A percentile compares a stretch with the other conserved stretches of the same genome.
Conservation (phyloP, 148 eudicot species). For the Cornus controversa region DNA sequence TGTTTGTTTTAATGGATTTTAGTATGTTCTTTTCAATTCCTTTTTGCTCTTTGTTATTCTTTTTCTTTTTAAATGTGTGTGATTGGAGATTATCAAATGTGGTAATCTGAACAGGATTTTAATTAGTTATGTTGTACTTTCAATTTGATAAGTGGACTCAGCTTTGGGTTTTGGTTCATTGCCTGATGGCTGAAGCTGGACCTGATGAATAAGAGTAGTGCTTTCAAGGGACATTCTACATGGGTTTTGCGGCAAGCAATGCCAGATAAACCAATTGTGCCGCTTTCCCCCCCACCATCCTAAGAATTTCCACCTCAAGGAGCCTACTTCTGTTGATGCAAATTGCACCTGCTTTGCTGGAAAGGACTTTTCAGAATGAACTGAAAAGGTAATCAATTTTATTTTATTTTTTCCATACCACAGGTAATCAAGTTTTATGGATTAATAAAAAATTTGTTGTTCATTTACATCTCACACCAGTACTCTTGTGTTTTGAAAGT, state of each 20-base stretch:
- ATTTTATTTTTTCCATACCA: too few relatives aligned
- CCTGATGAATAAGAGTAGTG: constrained; percentile 95
- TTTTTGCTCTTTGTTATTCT: too few relatives aligned
- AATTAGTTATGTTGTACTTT: not conserved
- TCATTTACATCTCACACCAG: too few relatives aligned
- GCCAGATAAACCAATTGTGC: constrained; percentile 79
- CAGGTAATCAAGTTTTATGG: not conserved
- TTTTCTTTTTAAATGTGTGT: too few relatives aligned
- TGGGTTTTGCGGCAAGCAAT: constrained; percentile 95
- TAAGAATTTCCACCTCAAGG: constrained; percentile 85
- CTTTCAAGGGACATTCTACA: constrained; percentile 97
- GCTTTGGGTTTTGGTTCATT: constrained; percentile 96
- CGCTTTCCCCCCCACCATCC: constrained; percentile 95
- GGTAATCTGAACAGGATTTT: not conserved
- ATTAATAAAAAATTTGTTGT: not conserved
- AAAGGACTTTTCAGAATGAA: constrained; percentile 95
- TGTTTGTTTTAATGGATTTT: not conserved
- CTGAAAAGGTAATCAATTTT: constrained; percentile 59
- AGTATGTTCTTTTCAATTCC: not conserved
- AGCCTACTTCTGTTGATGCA: constrained; percentile 89
- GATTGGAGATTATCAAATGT: not conserved
- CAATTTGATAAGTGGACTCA: constrained; percentile 36
- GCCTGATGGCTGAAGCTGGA: constrained; percentile 90
- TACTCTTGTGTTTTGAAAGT: not conserved
- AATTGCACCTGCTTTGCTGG: constrained; percentile 98